phyloP scores from a whole-genome alignment of 441 rosid genomes.

The Populus hybrid region DNA sequence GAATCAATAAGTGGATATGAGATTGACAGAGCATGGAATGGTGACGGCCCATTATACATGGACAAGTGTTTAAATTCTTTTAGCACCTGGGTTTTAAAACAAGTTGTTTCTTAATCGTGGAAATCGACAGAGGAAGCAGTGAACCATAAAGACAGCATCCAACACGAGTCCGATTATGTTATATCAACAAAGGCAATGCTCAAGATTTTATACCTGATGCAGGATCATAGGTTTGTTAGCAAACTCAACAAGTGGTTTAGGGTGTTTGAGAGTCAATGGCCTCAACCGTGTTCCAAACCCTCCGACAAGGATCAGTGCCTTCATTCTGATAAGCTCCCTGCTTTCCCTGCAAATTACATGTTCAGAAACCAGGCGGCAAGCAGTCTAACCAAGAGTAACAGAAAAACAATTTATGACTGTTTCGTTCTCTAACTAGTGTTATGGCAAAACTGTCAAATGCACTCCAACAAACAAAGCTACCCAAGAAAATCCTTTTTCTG shows the following conservation, averaged over 20 bases:
- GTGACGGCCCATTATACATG: background rate
- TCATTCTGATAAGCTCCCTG: conserved; percentile 49
- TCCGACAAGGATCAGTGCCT: conserved; percentile 98
- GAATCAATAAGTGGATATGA: conserved; percentile 2
- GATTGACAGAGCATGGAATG: background rate
- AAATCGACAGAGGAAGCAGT: background rate
- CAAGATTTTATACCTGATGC: conserved; percentile 67
- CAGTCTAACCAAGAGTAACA: conserved; percentile 2
- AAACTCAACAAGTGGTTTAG: conserved; percentile 95
- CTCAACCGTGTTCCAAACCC: conserved; percentile 97
- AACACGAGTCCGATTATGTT: background rate
- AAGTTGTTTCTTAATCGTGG: conserved; percentile 8
- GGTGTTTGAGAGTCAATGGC: conserved; percentile 92
- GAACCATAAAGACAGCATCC: background rate
- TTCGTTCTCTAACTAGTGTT: background rate
- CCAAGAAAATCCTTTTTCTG: background rate
- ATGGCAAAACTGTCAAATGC: background rate
- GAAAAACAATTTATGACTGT: background rate
- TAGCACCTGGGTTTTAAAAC: background rate
- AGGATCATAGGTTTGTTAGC: conserved; percentile 98
- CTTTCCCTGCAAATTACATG: conserved; percentile 36
- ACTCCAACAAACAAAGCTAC: background rate
- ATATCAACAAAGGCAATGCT: background rate
- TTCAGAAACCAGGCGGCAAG: conserved; percentile 18
- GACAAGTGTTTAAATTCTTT: background rate